phyloP scores from a whole-genome alignment of 208 protist genomes.

The Wallacemonas collosoma region DNA sequence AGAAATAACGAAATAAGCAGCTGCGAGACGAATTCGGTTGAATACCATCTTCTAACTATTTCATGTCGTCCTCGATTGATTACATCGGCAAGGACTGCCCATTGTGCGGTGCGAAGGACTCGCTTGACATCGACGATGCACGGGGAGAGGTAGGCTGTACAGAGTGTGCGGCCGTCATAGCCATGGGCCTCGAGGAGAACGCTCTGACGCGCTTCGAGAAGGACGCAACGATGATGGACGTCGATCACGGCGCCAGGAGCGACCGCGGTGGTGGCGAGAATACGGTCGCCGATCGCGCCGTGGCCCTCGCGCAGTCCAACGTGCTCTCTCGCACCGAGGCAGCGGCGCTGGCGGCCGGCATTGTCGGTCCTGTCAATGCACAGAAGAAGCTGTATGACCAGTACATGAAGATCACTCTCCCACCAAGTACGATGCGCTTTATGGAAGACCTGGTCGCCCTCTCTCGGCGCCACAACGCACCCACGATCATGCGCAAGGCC shows the following conservation, averaged over 20 bases:
- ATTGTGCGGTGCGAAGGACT: constrained; percentile 73
- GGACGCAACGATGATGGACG: constrained; percentile 71
- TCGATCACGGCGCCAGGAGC: constrained; percentile 40
- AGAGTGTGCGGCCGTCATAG: constrained; percentile 72
- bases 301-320: constrained; percentile 24
- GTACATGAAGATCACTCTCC: constrained; percentile 44
- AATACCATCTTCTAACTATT: too few relatives aligned
- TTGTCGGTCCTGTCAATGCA: constrained; percentile 16
- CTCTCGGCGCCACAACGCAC: constrained; percentile 36
- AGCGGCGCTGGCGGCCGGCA: constrained; percentile 37
- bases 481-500: constrained; percentile 36
- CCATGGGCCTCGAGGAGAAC: constrained; percentile 83
- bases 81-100: constrained; percentile 79
- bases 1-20: too few relatives aligned
- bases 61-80: constrained; percentile 67
- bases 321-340: constrained; percentile 22
- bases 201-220: constrained; percentile 63
- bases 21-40: too few relatives aligned
- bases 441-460: constrained; percentile 62
- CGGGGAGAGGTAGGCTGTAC: constrained; percentile 82
- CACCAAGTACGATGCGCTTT: constrained; percentile 43
- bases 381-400: constrained; percentile 20
- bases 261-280: constrained; percentile 18
- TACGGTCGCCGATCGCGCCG: constrained; percentile 18
- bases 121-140: constrained; percentile 69